Evolutionary conservation across 2,329 filamentous ascomycete genomes (phyloP).

Genomic region (Diaporthe citriasiana): DNA sequence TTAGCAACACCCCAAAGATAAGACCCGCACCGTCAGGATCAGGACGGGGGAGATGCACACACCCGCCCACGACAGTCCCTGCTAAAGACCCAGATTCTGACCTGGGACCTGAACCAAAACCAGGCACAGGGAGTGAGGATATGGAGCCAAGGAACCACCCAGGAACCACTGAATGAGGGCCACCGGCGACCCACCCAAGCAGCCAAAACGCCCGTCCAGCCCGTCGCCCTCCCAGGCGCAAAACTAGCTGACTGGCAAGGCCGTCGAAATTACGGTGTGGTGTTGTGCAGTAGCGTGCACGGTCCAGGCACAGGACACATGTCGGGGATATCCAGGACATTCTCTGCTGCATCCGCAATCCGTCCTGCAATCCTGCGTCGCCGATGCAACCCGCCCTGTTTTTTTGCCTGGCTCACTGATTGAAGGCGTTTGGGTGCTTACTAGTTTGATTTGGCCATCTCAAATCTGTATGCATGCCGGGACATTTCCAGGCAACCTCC

Average conservation of each 20-base stretch:
- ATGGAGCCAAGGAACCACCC: slow-evolving; percentile 4
- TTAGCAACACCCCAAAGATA: slow-evolving; percentile 4
- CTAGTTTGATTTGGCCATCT: slow-evolving; percentile 23
- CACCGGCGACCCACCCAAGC: neutral
- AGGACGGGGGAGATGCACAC: slow-evolving; percentile 22
- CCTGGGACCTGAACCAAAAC: slow-evolving; percentile 13
- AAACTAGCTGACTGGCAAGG: neutral
- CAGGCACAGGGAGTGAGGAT: neutral
- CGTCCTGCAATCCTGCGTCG: slow-evolving; percentile 24
- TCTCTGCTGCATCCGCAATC: slow-evolving; percentile 3
- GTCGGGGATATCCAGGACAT: slow-evolving; percentile 23
- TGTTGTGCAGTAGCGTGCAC: slow-evolving; percentile 36
- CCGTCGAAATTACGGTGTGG: slow-evolving; percentile 30
- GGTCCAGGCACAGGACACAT: slow-evolving; percentile 4
- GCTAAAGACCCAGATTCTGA: neutral
- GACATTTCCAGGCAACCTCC: neutral
- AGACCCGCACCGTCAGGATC: slow-evolving; percentile 24
- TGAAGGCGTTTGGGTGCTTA: slow-evolving; percentile 13
- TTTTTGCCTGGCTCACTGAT: neutral
- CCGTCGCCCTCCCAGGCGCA: neutral
- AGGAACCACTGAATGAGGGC: slow-evolving; percentile 12
- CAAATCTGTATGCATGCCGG: neutral
- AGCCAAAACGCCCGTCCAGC: neutral
- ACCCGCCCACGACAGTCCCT: neutral
- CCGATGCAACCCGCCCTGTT: neutral